Percentiles rank a stretch among this genome's conserved stretches.
Evolutionary conservation across 2,329 filamentous ascomycete genomes (phyloP).

Genomic region (Diaporthe sp.): DNA sequence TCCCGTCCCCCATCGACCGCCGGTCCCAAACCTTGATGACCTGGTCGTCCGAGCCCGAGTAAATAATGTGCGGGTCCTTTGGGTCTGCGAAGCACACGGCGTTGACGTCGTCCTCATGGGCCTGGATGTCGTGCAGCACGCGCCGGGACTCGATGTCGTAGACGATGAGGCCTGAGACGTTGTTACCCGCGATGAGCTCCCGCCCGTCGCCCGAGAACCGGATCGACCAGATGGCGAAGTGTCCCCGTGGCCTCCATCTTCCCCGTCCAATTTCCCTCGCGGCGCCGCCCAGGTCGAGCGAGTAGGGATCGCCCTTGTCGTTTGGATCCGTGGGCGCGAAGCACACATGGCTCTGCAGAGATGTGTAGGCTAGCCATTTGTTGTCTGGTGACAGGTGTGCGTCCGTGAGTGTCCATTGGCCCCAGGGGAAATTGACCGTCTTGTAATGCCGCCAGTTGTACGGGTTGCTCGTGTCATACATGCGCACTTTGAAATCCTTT

Average conservation of each 20-base stretch:
- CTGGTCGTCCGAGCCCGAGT: conserved; percentile 94
- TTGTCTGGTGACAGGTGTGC: conserved; percentile 93
- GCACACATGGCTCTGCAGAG: conserved; percentile 85
- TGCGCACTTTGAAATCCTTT: conserved; percentile 92
- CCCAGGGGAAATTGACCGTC: conserved; percentile 84
- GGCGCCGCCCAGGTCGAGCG: conserved; percentile 75
- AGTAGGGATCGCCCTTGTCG: conserved; percentile 81
- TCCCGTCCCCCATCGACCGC: conserved; percentile 86
- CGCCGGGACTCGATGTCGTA: conserved; percentile 89
- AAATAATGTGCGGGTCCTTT: conserved; percentile 89
- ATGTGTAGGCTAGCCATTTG: conserved; percentile 90
- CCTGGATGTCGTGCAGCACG: conserved; percentile 78
- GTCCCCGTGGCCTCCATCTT: conserved; percentile 45
- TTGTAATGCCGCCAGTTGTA: conserved; percentile 98
- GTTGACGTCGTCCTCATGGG: conserved; percentile 91
- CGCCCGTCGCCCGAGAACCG: conserved; percentile 92
- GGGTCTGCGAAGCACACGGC: conserved; percentile 96
- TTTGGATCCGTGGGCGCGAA: conserved; percentile 88
- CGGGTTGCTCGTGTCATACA: conserved; percentile 98
- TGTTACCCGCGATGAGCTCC: conserved; percentile 91
- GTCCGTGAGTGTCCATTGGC: conserved; percentile 96
- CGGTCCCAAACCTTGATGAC: conserved; percentile 97
- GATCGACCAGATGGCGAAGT: conserved; percentile 84
- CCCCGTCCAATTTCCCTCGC: conserved; percentile 48
- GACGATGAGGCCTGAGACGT: conserved; percentile 81